Conservation (phyloP, 192 early-diverging fungal species). For the Coemansia sp. region DNA sequence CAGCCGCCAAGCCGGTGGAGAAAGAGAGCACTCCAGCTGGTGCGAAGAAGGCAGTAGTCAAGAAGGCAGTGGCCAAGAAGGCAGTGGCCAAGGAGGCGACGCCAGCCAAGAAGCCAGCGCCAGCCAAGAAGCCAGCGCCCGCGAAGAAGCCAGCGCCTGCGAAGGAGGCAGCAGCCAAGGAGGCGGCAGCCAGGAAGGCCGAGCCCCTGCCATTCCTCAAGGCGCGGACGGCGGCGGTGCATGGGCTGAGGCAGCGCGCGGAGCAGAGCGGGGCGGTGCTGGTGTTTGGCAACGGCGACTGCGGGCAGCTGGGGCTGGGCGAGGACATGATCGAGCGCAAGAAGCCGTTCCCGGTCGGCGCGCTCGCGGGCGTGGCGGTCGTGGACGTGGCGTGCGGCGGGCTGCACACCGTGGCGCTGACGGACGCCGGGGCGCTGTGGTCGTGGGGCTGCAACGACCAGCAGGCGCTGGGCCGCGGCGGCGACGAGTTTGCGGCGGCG, state of each 20-base stretch:
- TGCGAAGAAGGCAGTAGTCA: no score
- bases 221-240: constrained; percentile 27
- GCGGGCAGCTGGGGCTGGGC: constrained; percentile 90
- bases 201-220: constrained; percentile 38
- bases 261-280: constrained; percentile 55
- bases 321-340: constrained; percentile 77
- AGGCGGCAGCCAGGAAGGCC: constrained; percentile 7
- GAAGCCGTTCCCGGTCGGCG: constrained; percentile 65
- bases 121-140: neutral
- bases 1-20: neutral
- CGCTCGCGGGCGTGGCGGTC: constrained; percentile 69
- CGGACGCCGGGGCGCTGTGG: constrained; percentile 71
- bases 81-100: neutral
- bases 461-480: constrained; percentile 70
- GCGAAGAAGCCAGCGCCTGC: constrained; percentile 16
- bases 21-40: neutral
- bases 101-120: constrained; percentile 10
- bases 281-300: constrained; percentile 87
- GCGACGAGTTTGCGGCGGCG: constrained; percentile 66
- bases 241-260: constrained; percentile 23
- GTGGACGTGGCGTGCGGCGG: constrained; percentile 83
- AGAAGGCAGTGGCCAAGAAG: constrained; percentile 10
- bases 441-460: constrained; percentile 98
- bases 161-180: constrained; percentile 8
- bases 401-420: constrained; percentile 81